phyloP scores from a whole-genome alignment of 345 rosid genomes.

The Populus euphratica region DNA sequence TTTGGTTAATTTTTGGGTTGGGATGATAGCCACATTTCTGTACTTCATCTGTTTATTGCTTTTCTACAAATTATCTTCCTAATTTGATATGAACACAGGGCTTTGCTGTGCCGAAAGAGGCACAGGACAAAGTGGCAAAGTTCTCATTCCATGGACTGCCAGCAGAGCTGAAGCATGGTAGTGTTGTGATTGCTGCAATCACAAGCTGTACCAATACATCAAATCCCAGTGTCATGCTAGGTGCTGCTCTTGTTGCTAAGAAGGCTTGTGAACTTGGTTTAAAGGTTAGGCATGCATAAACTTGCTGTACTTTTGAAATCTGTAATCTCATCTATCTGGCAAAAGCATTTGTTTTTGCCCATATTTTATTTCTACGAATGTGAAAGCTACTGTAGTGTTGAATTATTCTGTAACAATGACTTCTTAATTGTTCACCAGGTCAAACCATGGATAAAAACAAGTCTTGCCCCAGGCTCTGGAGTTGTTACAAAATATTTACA shows the following conservation, averaged over 20 bases:
- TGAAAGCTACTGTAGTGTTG: background rate
- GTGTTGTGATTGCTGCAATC: slow-evolving; percentile 98
- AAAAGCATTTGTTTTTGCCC: too few species aligned
- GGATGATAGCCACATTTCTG: background rate
- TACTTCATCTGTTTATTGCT: background rate
- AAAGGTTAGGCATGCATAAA: slow-evolving; percentile 46
- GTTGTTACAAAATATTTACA: slow-evolving; percentile 90
- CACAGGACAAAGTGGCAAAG: slow-evolving; percentile 63
- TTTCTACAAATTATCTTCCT: slow-evolving; percentile 12
- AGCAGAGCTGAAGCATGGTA: slow-evolving; percentile 94
- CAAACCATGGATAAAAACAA: slow-evolving; percentile 96
- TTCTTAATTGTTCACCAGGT: slow-evolving; percentile 49
- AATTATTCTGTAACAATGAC: slow-evolving; percentile 5
- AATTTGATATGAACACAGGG: slow-evolving; percentile 47
- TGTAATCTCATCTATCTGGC: background rate
- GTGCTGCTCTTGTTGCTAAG: slow-evolving; percentile 97
- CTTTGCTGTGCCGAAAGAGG: slow-evolving; percentile 87
- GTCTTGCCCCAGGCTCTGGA: slow-evolving; percentile 99
- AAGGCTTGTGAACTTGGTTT: slow-evolving; percentile 94
- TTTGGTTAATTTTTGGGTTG: background rate
- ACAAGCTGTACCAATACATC: slow-evolving; percentile 99
- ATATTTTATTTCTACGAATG: background rate
- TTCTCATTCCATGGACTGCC: slow-evolving; percentile 82
- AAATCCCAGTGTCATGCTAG: slow-evolving; percentile 98
- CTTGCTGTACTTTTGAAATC: background rate